Base-by-base conservation (phyloP, 305 asterid genomes). In the Fraxinus floribunda region DNA sequence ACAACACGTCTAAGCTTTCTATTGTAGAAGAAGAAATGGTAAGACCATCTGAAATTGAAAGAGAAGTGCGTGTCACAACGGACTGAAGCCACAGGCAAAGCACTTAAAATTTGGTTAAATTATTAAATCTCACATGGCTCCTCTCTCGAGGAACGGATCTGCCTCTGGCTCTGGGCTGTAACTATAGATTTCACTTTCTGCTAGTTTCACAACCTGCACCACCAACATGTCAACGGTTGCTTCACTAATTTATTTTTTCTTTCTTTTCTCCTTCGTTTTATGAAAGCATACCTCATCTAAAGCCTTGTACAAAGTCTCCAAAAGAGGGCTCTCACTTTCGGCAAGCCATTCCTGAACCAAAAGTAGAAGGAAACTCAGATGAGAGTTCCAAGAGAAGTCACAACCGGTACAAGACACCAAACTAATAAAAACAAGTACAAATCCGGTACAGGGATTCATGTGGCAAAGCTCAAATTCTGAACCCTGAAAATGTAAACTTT, bases 1-100 rank as follows among this genome's bases (percentile, higher is more conserved):
- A 94, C 97, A 32, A 96, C 93, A 2, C 98, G 97, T 88, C 91
- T 94, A 86, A 93, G 91, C 86, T 88, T 93, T 85, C 97, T 89
- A 82, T 94, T 93, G 93, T 96, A 96, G 92, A 96, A 96, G 92
- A 96, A 94, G 91, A 94, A 93, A 89, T 94, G 94, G 82, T 90
- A 93, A 1, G 98, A 92, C 98, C 98, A 96, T 91, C 99, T 96
- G 91, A 66, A 83, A 78, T 60, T 78, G 79, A 62, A 26, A 34
- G 7, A 35, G 3, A 44, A 74, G 74, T 44, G 49, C 18, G 11
- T 30, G 16, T 76, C 44, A 78, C 82, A 52, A 84, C 46, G 24
- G n/a, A 64, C 49, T 24, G 36, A 75, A 49, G 62, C 57, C 66
- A 20, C 1, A 7, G 41, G 11, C 2, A 34, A 74, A 60, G 60